Conservation (phyloP, 1,284 basidiomycete genomes). For the Fomitopsis betulina region DNA sequence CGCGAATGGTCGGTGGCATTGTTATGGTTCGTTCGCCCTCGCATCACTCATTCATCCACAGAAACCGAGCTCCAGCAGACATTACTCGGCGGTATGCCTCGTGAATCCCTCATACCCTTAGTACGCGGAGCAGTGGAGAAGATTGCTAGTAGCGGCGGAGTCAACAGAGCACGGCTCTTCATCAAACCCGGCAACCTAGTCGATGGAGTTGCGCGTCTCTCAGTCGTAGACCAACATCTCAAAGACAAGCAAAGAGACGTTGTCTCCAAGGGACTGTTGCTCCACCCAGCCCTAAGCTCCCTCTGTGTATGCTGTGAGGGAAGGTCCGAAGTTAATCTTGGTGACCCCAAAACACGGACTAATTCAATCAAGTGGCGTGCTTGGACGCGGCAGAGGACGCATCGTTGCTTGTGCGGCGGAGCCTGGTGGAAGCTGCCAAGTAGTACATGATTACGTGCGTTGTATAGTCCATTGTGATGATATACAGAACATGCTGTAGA, state of each 20-base stretch:
- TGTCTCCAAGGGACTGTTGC: constrained; percentile 51
- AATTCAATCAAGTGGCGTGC: constrained; percentile 46
- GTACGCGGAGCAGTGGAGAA: constrained; percentile 41
- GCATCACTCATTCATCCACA: constrained; percentile 20
- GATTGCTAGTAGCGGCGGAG: constrained; percentile 41
- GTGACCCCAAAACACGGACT: constrained; percentile 20
- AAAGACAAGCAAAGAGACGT: constrained; percentile 53
- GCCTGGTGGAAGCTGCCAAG: constrained; percentile 35
- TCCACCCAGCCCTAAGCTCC: constrained; percentile 31
- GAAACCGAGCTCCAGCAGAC: constrained; percentile 45
- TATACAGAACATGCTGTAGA: neutral
- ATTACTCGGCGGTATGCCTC: constrained; percentile 52
- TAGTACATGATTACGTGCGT: neutral
- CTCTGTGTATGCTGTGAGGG: constrained; percentile 62
- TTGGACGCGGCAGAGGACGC: constrained; percentile 59
- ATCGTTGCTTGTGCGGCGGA: constrained; percentile 68
- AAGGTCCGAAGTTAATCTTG: constrained; percentile 39
- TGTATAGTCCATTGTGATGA: neutral
- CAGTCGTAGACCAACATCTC: constrained; percentile 22
- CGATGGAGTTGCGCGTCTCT: constrained; percentile 45
- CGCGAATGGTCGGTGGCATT: constrained; percentile 18
- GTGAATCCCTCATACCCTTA: constrained; percentile 34
- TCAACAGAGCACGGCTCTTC: constrained; percentile 64
- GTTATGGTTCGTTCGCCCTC: neutral
- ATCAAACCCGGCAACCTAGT: constrained; percentile 64